Percentiles rank a stretch among this genome's conserved stretches.
These are phyloP conservation scores for Mucor indicus DNA, from an alignment of 371 early-diverging fungal genomes.

Conservation along the genomic window DNA sequence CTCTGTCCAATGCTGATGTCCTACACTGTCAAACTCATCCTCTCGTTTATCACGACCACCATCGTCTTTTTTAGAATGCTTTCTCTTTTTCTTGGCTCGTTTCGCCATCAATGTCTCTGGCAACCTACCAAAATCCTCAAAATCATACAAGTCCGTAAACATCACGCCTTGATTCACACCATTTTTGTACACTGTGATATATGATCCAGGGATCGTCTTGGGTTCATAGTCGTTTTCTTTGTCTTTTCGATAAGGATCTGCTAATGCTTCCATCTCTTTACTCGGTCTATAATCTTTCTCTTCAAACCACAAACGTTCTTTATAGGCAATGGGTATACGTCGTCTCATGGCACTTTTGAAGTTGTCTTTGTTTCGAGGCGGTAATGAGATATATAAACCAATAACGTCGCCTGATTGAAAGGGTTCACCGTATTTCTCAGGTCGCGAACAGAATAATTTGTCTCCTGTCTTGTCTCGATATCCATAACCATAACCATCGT, in stretches of 20 bases:
- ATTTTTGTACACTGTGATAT: constrained; percentile 65
- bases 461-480: constrained; percentile 69
- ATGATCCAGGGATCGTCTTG: constrained; percentile 36
- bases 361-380: constrained; percentile 34
- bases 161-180: constrained; percentile 64
- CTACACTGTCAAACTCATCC: constrained; percentile 33
- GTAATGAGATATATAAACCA: constrained; percentile 63
- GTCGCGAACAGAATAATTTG: constrained; percentile 58
- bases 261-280: constrained; percentile 51
- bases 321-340: constrained; percentile 61
- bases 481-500: constrained; percentile 69
- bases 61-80: constrained; percentile 26
- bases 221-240: constrained; percentile 32
- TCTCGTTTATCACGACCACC: constrained; percentile 15
- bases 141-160: constrained; percentile 59
- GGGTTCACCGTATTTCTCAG: constrained; percentile 54
- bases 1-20: constrained; percentile 40
- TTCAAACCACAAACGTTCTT: constrained; percentile 66
- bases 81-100: constrained; percentile 38
- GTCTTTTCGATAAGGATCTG: constrained; percentile 34
- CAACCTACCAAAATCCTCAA: constrained; percentile 46
- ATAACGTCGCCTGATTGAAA: constrained; percentile 70
- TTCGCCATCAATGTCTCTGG: constrained; percentile 38
- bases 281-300: constrained; percentile 63
- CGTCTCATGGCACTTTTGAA: constrained; percentile 51